phyloP scores from a whole-genome alignment of 2,329 filamentous ascomycete genomes.

The Aspergillus sp. region DNA sequence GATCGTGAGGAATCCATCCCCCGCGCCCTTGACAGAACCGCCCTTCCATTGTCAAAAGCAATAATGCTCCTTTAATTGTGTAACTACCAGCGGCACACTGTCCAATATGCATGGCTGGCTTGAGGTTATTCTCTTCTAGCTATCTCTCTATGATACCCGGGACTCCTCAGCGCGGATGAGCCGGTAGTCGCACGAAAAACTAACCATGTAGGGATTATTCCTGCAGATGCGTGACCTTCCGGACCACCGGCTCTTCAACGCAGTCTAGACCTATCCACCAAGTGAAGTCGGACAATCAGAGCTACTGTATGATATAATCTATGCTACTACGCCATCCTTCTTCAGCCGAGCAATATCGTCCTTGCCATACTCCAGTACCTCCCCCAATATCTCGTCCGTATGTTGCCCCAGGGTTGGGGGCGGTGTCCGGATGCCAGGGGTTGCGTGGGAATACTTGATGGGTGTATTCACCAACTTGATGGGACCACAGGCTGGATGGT shows the following conservation, averaged over 20 bases:
- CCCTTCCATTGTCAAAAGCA: not conserved
- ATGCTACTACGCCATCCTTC: constrained; percentile 66
- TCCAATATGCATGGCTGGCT: not conserved
- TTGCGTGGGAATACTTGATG: constrained; percentile 86
- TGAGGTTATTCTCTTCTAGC: not conserved
- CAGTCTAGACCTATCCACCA: not conserved
- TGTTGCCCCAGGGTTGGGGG: constrained; percentile 88
- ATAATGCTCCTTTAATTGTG: not conserved
- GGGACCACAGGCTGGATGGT: constrained; percentile 79
- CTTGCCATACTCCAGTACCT: constrained; percentile 62
- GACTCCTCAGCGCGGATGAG: not conserved
- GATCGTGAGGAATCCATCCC: constrained; percentile 17
- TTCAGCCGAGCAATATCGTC: constrained; percentile 64
- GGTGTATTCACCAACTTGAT: constrained; percentile 93
- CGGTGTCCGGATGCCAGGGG: constrained; percentile 71
- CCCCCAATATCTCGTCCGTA: constrained; percentile 72
- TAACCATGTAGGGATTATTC: constrained; percentile 1
- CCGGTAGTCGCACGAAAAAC: not conserved
- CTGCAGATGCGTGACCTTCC: constrained; percentile 1
- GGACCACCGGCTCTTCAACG: not conserved
- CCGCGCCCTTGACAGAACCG: not conserved
- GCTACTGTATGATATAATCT: constrained; percentile 14
- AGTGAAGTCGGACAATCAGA: not conserved
- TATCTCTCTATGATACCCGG: not conserved
- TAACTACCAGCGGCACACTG: not conserved